phyloP scores from a whole-genome alignment of 83 land plant genomes.

The Picea engelmannii region DNA sequence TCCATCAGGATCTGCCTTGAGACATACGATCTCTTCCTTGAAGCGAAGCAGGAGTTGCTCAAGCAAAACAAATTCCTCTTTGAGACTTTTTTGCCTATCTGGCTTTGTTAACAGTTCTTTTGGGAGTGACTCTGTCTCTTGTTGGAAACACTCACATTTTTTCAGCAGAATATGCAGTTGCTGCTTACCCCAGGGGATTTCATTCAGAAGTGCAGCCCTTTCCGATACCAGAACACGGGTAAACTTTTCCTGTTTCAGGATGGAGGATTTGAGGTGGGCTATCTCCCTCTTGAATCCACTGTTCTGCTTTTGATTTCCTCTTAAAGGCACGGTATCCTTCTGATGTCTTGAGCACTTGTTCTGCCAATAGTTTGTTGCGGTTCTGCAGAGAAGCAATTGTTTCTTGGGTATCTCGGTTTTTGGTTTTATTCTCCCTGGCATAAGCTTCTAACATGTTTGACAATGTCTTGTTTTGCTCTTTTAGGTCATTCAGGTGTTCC shows the following conservation, averaged over 20 bases:
- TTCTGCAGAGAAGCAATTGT: conserved; percentile 30
- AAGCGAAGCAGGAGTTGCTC: conserved; percentile 4
- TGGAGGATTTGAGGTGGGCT: conserved; percentile 8
- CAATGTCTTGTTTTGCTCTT: no score
- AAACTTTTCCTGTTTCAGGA: conserved; percentile 4
- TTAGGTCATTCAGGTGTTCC: no score
- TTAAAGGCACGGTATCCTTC: conserved; percentile 39
- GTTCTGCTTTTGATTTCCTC: conserved; percentile 40
- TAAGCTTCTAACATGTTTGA: no score
- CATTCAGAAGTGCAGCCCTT: conserved; percentile 1
- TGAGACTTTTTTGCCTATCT: background rate
- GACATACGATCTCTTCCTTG: background rate
- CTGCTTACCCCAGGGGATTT: background rate
- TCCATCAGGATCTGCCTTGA: background rate
- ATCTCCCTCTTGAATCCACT: background rate
- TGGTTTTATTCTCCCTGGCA: no score
- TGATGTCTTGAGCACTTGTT: conserved; percentile 47
- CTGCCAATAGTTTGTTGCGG: conserved; percentile 46
- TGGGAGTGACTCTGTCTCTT: background rate
- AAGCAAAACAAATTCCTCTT: background rate
- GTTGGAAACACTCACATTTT: background rate
- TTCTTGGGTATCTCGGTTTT: background rate
- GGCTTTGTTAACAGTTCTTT: background rate
- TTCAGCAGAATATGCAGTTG: background rate
- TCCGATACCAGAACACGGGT: background rate